Evolutionary conservation across 495 filamentous ascomycete genomes (phyloP), one percentile per base, ranked within the genome.

Genomic region (Parachaetomium inaequale): DNA sequence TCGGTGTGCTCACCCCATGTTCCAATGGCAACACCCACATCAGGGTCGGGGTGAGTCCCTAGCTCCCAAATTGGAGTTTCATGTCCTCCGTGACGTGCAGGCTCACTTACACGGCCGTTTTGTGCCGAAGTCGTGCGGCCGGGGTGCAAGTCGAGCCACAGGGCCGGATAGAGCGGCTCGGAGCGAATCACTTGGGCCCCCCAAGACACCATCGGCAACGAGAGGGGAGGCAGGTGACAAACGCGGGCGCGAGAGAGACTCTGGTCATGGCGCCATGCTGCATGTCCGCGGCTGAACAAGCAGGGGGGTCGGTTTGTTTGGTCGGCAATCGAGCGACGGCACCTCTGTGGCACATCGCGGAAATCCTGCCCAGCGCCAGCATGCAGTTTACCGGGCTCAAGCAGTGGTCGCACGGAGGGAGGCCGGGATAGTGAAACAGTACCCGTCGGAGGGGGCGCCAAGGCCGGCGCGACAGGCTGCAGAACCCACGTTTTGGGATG

Each of bases 361-460:
- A 38, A 29, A 59, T 63, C 59, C 32, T 58, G 58, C 17, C 55
- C 59, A 57, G 50, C 61, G 61, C 45, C 59, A 52, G 28, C 43
- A 45, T 31, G 21, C n/a, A 38, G 17, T 51, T 31, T 38, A 11
- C 46, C 36, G 34, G 52, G 15, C 45, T 51, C 40, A 38, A 49
- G 38, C 47, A 57, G 43, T 29, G 52, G 63, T 45, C 50, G 25
- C 50, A 42, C 31, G 56, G 43, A 70, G 61, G 45, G 34, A 47
- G 46, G 21, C 50, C 52, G 53, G 55, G 65, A 67, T 66, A 49
- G 31, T 72, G 70, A 72, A 73, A 73, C 70, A 34, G 64, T 70
- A 15, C 64, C 64, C 71, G 72, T 74, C 25, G 63, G 68, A 74
- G 67, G 52, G 38, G 40, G 40, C 45, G 70, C 70, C 70, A 72